phyloP scores from a whole-genome alignment of 2,329 filamentous ascomycete genomes.

The Fusarium euwallaceae region DNA sequence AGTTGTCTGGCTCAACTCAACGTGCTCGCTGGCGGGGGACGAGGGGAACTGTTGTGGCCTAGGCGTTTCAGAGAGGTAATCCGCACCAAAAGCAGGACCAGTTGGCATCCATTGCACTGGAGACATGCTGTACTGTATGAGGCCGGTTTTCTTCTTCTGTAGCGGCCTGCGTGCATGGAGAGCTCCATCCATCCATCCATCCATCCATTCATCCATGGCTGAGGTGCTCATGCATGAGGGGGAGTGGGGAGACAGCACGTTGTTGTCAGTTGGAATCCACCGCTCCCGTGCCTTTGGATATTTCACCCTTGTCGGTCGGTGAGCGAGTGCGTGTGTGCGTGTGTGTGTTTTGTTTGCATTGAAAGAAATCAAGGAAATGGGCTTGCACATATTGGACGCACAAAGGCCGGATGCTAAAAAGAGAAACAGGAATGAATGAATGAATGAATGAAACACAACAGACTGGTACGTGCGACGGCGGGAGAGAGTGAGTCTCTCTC shows the following conservation, averaged over 20 bases:
- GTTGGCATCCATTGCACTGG: neutral
- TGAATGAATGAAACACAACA: constrained; percentile 9
- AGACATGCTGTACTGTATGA: constrained; percentile 5
- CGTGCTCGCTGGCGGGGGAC: neutral
- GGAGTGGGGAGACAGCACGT: constrained; percentile 8
- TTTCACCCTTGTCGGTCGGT: neutral
- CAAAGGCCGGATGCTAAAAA: constrained; percentile 13
- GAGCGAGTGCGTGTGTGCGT: neutral
- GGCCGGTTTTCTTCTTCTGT: constrained; percentile 5
- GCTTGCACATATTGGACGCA: neutral
- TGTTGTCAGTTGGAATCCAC: constrained; percentile 17
- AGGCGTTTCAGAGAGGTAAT: neutral
- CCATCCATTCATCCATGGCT: neutral
- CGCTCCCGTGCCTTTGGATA: neutral
- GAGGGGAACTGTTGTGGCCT: neutral
- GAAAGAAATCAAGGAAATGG: constrained; percentile 3
- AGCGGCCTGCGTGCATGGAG: neutral
- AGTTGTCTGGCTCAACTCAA: neutral
- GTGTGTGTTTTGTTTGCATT: neutral
- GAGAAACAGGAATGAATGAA: constrained; percentile 1
- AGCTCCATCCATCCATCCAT: neutral
- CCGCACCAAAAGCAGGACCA: neutral
- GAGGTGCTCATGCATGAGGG: constrained; percentile 14
- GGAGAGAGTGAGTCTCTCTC: neutral
- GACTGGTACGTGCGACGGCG: constrained; percentile 14